These are phyloP conservation scores for Monosporascus cannonballus DNA, from an alignment of 2,329 filamentous ascomycete species.

Conservation along the genomic window DNA sequence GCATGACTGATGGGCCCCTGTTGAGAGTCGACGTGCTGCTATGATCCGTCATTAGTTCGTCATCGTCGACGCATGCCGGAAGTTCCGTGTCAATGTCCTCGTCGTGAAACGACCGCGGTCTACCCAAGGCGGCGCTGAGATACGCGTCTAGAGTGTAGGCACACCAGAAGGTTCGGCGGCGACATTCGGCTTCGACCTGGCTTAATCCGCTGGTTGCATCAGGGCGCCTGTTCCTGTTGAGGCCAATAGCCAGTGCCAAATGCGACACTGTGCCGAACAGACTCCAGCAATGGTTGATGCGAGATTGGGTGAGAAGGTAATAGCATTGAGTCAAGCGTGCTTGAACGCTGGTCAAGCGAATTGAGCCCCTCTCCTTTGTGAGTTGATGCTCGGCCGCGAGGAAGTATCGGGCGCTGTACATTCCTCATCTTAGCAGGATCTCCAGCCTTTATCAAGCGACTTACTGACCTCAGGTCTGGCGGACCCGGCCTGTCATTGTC, in stretches of 20 bases:
- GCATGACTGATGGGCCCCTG: conserved; percentile 23
- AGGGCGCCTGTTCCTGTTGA: conserved; percentile 29
- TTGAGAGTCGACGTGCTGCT: neutral
- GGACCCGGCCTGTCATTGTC: conserved; percentile 23
- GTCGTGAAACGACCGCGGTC: conserved; percentile 56
- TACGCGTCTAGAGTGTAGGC: conserved; percentile 60
- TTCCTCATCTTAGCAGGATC: no score
- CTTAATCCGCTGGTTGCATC: conserved; percentile 17
- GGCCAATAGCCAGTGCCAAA: conserved; percentile 31
- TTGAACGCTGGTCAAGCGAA: conserved; percentile 23
- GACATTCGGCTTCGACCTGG: conserved; percentile 32
- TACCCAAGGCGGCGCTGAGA: conserved; percentile 54
- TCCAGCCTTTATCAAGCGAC: neutral
- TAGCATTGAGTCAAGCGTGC: conserved; percentile 33
- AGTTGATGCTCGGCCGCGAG: conserved; percentile 18
- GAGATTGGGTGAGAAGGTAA: conserved; percentile 37
- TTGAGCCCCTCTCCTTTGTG: conserved; percentile 20
- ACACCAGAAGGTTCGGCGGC: conserved; percentile 53
- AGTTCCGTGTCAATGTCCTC: conserved; percentile 60
- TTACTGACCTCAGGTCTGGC: conserved; percentile 3
- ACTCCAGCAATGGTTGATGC: conserved; percentile 42
- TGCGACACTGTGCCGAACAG: conserved; percentile 37
- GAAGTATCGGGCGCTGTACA: conserved; percentile 9
- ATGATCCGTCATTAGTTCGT: neutral
- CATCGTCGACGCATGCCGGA: conserved; percentile 28